Percentiles rank a stretch among this genome's conserved stretches.
phyloP scores from a whole-genome alignment of 208 protist genomes.

The Trichomonas tenax region DNA sequence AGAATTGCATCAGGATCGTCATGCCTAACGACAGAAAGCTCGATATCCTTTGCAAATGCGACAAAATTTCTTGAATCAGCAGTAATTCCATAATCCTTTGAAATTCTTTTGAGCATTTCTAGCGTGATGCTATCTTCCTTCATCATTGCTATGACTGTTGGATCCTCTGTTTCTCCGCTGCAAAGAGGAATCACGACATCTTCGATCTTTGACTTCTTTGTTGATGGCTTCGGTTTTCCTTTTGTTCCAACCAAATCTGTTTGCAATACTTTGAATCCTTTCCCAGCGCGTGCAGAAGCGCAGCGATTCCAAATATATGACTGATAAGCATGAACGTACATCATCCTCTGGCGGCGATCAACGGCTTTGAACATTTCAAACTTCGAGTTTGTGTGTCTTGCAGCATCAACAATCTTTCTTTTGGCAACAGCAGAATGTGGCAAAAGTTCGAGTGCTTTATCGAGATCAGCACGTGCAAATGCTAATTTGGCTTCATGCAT shows the following conservation, averaged over 20 bases:
- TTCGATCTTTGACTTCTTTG: not conserved
- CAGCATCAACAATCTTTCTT: not conserved
- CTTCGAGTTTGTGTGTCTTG: not conserved
- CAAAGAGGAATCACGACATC: not conserved
- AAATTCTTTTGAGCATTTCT: not conserved
- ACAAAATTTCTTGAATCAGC: not conserved
- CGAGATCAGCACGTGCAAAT: not conserved
- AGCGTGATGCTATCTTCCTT: not conserved
- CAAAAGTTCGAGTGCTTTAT: not conserved
- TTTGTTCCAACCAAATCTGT: not conserved
- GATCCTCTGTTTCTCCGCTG: not conserved
- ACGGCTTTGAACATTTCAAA: not conserved
- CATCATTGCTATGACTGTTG: not conserved
- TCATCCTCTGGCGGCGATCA: not conserved
- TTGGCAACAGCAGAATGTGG: not conserved
- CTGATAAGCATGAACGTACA: constrained; percentile 16
- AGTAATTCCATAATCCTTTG: not conserved
- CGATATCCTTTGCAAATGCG: not conserved
- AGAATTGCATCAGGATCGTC: not conserved
- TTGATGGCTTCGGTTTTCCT: not conserved
- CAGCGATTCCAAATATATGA: not conserved
- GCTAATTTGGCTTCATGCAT: not conserved
- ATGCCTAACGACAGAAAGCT: not conserved
- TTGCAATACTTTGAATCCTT: not conserved
- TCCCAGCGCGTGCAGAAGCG: not conserved